Evolutionary conservation across 495 filamentous ascomycete species (phyloP), one percentile per base, ranked within the genome.

Genomic region (Recurvomyces mirabilis): DNA sequence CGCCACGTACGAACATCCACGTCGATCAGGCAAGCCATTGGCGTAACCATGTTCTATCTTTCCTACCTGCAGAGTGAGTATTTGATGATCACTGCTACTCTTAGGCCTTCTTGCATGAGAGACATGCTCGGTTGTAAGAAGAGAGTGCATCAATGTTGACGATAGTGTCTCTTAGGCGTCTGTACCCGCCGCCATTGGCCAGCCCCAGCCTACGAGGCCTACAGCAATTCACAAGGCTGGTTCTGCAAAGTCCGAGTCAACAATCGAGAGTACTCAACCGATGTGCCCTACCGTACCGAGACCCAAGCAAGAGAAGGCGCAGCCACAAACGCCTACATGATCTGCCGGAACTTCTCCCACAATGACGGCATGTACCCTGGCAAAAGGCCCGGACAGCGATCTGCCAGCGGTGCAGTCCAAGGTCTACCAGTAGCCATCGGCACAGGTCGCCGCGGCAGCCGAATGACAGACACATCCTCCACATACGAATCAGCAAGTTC

Each of bases 271-370:
- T 98, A 96, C 72, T 81, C 87, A 60, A 93, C 87, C 29, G 87
- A 94, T 60, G 71, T 76, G n/a, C 72, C 78, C 53, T 87, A 84
- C 68, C 78, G 79, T 58, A 81, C 77, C 47, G 81, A 89, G 51
- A 70, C 72, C 40, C 71, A 94, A 53, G 91, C 91, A 39, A 82
- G 84, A 57, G 88, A 98, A 66, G 88, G 87, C 58, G 91, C 91
- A 41, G 91, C 91, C 48, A 94, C 91, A 80, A 81, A 85, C 49
- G 91, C 91, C 47, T 98, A 94, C 66, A 83, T 94, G 70, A 89
- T 96, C 47, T 98, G 91, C 71, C 82, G 89, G 60, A 94, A 94
- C 68, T 95, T 98, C 69, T 95, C 89, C 48, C 81, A 94, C 61
- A 96, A 94, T 63, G 91, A 93, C 56, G 89, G 89, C 65, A 93